Conservation (phyloP, 768 basidiomycete species). For the Mycena epipterygia region DNA sequence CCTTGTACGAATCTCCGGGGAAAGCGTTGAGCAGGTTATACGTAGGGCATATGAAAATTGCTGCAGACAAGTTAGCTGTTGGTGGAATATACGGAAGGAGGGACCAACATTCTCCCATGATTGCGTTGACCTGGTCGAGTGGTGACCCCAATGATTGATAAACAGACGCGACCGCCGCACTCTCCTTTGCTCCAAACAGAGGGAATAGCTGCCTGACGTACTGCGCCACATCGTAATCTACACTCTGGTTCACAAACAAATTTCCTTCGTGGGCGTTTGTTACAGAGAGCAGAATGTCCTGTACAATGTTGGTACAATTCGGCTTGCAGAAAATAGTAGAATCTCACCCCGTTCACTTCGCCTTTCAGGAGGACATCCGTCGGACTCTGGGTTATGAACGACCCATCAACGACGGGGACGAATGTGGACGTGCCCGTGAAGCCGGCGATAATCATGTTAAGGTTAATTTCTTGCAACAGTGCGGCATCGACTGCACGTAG, state of each 20-base stretch:
- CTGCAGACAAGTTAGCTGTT: background rate
- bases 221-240: slow-evolving; percentile 18
- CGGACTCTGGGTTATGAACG: slow-evolving; percentile 47
- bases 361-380: slow-evolving; percentile 41
- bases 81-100: background rate
- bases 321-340: too few species aligned
- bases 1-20: slow-evolving; percentile 4
- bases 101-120: slow-evolving; percentile 43
- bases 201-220: slow-evolving; percentile 43
- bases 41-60: slow-evolving; percentile 44
- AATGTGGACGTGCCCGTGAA: slow-evolving; percentile 43
- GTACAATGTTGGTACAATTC: background rate
- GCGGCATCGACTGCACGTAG: slow-evolving; percentile 8
- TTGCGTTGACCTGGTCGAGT: slow-evolving; percentile 31
- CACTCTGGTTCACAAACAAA: slow-evolving; percentile 36
- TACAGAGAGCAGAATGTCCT: slow-evolving; percentile 36
- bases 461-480: slow-evolving; percentile 37
- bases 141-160: slow-evolving; percentile 34
- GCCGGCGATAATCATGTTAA: slow-evolving; percentile 17
- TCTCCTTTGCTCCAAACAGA: too few species aligned
- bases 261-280: slow-evolving; percentile 42
- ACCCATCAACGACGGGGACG: slow-evolving; percentile 48
- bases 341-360: slow-evolving; percentile 44
- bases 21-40: slow-evolving; percentile 33
- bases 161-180: slow-evolving; percentile 9